Evolutionary conservation across 306 rosid genomes (phyloP), one percentile per base, ranked within the genome.

Genomic region (Cucurbita pepo): DNA sequence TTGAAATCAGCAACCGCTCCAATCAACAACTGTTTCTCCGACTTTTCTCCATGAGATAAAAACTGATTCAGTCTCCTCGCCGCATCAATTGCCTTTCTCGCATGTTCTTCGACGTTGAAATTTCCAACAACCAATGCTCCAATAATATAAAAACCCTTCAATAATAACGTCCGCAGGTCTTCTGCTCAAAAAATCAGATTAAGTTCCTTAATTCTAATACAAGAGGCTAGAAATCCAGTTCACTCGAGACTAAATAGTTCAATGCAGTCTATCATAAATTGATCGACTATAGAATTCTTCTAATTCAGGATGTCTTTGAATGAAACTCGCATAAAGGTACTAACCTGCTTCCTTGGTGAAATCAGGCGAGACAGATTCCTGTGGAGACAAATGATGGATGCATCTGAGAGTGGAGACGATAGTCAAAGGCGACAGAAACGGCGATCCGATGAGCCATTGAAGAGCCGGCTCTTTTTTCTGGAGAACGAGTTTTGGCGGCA

Each of bases 401-500:
- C 91, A 81, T 76, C 79, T 79, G 80, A 94, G 75, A 9, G 91
- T 72, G 84, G 98, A 94, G 65, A 84, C 82, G 72, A 94, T 73
- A 21, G 95, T 87, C 57, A 85, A 78, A 19, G 90, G 95, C n/a
- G 96, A 85, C 44, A 88, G 71, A 79, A 94, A 90, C 47, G 97
- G 88, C 76, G 96, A 94, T 80, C 98, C 97, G 70, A 90, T 54
- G 4, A 94, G 78, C 98, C 98, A 94, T 22, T 86, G 95, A 77
- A 84, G 84, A 64, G 77, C 81, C 43, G 85, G 64, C 78, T 86
- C 87, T 56, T 71, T 50, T 80, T 3, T 76, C 79, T 60, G 72
- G 16, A 83, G 80, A 43, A 83, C 47, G 43, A 82, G 88, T 77
- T 78, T 90, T 51, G 81, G 79, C 75, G 83, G 85, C 22, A 88